Evolutionary conservation across 73 alveolate species (phyloP).

Genomic region (Strombidium stylifer): DNA sequence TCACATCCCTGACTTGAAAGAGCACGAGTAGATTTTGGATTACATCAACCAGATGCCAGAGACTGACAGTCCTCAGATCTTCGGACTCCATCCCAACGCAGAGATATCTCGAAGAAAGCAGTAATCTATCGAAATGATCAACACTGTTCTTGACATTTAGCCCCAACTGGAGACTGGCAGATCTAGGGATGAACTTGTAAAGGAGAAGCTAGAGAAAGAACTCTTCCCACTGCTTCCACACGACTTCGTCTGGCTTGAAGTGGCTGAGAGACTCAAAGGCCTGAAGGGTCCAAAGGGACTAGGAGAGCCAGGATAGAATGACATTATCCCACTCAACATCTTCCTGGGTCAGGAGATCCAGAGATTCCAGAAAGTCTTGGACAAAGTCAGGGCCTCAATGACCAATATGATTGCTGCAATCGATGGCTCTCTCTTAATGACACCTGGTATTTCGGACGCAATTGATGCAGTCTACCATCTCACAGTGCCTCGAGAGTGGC

Average conservation of each 20-base stretch:
- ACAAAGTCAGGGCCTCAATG: conserved; percentile 75
- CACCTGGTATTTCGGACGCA: conserved; percentile 89
- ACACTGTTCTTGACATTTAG: conserved; percentile 87
- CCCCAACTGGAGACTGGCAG: conserved; percentile 93
- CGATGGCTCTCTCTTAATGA: conserved; percentile 96
- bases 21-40: conserved; percentile 72
- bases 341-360: conserved; percentile 96
- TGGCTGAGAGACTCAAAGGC: conserved; percentile 42
- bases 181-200: conserved; percentile 96
- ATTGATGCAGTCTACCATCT: conserved; percentile 85
- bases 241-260: conserved; percentile 54
- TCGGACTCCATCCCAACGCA: conserved; percentile 99
- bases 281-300: conserved; percentile 67
- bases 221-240: conserved; percentile 79
- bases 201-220: conserved; percentile 78
- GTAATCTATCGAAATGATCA: conserved; percentile 93
- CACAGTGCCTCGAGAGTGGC: conserved; percentile 90
- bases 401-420: conserved; percentile 86
- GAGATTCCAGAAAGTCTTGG: conserved; percentile 86
- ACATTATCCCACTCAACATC: conserved; percentile 85
- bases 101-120: conserved; percentile 95
- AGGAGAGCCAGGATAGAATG: conserved; percentile 63
- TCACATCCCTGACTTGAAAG: conserved; percentile 85
- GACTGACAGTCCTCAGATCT: conserved; percentile 99
- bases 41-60: conserved; percentile 95